Percentiles rank a stretch among this genome's conserved stretches.
These are phyloP conservation scores for Psilocybe tampanensis DNA, from an alignment of 768 basidiomycete species.

Conservation along the genomic window DNA sequence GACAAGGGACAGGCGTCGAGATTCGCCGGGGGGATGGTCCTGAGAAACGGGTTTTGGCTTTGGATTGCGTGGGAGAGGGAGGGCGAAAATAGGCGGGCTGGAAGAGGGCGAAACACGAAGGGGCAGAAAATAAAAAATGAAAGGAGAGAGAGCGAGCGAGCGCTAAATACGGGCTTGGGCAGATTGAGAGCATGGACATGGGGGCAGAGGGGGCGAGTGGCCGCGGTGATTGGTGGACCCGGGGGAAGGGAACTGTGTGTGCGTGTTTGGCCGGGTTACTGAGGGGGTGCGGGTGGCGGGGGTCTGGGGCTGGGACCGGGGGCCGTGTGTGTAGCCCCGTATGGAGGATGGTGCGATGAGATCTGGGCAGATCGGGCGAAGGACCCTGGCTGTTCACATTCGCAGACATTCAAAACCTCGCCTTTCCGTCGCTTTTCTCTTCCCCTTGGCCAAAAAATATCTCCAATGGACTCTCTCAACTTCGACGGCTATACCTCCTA, in stretches of 20 bases:
- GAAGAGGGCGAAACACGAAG: too few species aligned
- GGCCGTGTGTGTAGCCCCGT: conserved; percentile 28
- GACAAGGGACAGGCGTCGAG: too few species aligned
- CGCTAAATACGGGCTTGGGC: conserved; percentile 10
- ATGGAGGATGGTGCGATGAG: conserved; percentile 13
- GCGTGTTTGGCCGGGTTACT: conserved; percentile 9
- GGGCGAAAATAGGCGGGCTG: not conserved
- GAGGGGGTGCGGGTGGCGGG: conserved; percentile 32
- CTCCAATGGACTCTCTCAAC: conserved; percentile 43
- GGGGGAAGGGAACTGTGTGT: conserved; percentile 27
- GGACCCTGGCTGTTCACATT: conserved; percentile 12
- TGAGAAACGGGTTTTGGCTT: not conserved
- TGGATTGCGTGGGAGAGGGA: not conserved
- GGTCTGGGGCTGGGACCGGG: conserved; percentile 21
- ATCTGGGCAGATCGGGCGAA: conserved; percentile 7
- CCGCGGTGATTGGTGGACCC: conserved; percentile 27
- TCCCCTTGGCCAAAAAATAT: conserved; percentile 5
- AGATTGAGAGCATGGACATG: not conserved
- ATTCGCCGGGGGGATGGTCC: not conserved
- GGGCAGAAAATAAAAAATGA: not conserved
- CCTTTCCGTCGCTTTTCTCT: not conserved
- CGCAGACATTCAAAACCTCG: conserved; percentile 17
- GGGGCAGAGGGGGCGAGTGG: not conserved
- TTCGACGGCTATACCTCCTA: conserved; percentile 69
- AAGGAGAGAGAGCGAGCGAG: conserved; percentile 2